Evolutionary conservation across 2,329 filamentous ascomycete species (phyloP), one percentile per base, ranked within the genome.

Genomic region (Ceratocystis albifundus): DNA sequence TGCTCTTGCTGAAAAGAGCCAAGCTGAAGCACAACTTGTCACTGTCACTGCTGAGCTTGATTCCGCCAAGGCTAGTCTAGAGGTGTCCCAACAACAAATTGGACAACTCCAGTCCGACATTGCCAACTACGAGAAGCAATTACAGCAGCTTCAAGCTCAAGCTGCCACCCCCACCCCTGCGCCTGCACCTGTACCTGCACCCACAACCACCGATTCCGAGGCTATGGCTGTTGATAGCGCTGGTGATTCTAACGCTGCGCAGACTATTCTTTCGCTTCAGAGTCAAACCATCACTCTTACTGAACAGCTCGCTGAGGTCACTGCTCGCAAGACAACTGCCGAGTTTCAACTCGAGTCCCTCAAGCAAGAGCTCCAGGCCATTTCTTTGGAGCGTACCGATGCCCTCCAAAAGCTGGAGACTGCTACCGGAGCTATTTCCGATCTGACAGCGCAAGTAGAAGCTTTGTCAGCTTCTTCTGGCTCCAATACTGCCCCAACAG

Each of bases 381-480:
- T 87, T 65, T 85, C 78, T 5, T 78, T 84, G 8, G 86, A 94
- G 73, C 91, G 89, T 74, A 80, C 85, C 20, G 79, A 79, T 1
- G 79, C 89, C n/a, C 84, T 90, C 69, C 77, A 83, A 67, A 84
- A 88, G 69, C 77, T 96, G 12, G 80, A 86, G 64, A 76, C 78
- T 8, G 82, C 82, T 0, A 81, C 84, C 66, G 77, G 81, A 4
- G 85, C 90, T 71, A 80, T 88, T 57, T 88, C 90, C 66, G 79
- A 83, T 68, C 82, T 84, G 8, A 74, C 83, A 44, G 53, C 53
- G 25, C 84, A 88, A 69, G 77, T 96, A 8, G 80, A 86, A 62
- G 76, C 78, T 8, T 82, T 82, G 0, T 81, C 84, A 66, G 77
- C 80, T 30, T 76, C 53, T 32, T 32, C 53, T 25, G 53, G 28